Percentiles rank a stretch among this genome's conserved stretches.
Conservation (phyloP, 2,329 filamentous ascomycete species). For the Lasiodiplodia sp. region DNA sequence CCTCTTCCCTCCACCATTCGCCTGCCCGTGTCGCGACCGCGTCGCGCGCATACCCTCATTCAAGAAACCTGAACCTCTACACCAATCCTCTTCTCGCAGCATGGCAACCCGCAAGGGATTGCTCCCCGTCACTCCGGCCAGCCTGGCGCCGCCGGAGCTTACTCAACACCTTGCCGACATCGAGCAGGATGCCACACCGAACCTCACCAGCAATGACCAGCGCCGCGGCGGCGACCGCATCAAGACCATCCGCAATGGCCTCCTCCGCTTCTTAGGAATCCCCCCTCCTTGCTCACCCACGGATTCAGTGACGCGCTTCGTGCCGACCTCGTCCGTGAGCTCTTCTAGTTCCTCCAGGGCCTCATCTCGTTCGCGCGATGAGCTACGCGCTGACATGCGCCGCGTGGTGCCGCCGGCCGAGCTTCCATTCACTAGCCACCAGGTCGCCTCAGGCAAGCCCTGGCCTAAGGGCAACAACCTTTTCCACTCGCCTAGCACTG, state of each 20-base stretch:
- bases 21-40: background rate
- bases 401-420: background rate
- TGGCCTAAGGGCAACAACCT: background rate
- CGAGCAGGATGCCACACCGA: background rate
- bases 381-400: constrained; percentile 15
- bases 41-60: background rate
- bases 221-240: background rate
- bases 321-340: background rate
- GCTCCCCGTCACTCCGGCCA: background rate
- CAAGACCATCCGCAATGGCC: background rate
- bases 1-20: background rate
- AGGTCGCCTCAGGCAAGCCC: background rate
- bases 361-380: background rate
- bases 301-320: background rate
- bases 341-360: background rate
- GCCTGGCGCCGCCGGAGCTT: background rate
- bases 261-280: background rate
- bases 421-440: background rate
- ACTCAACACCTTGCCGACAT: background rate
- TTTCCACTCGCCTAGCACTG: background rate
- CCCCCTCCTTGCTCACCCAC: background rate
- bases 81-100: background rate
- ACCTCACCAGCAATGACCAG: background rate
- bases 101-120: constrained; percentile 18
- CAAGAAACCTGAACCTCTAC: background rate